Conservation (phyloP, 2,329 filamentous ascomycete genomes). For the Fusarium sp. region DNA sequence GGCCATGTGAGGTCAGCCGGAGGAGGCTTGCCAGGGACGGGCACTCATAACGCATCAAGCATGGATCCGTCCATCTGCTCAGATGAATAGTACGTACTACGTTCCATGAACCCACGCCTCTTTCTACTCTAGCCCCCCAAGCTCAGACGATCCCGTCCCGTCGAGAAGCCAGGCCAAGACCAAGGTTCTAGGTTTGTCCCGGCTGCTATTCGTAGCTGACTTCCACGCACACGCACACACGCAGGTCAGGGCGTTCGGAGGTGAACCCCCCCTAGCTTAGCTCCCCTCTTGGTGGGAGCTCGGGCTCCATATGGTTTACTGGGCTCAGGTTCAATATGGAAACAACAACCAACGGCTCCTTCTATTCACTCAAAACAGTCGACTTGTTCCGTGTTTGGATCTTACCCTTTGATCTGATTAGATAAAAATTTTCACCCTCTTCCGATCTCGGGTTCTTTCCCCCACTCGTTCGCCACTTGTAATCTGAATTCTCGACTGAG, state of each 20-base stretch:
- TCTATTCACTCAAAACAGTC: neutral
- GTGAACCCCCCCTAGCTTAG: neutral
- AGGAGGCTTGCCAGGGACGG: neutral
- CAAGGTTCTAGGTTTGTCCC: neutral
- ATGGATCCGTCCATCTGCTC: neutral
- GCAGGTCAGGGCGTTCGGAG: neutral
- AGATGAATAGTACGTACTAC: neutral
- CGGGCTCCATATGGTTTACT: neutral
- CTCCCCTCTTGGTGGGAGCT: neutral
- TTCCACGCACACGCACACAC: neutral
- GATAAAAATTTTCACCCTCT: conserved; percentile 31
- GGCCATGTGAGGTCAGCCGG: neutral
- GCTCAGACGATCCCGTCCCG: neutral
- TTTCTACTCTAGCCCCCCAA: neutral
- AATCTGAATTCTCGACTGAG: conserved; percentile 16
- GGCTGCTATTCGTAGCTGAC: neutral
- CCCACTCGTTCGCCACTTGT: conserved; percentile 29
- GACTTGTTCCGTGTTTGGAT: conserved; percentile 14
- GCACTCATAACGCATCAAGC: neutral
- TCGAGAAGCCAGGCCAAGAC: neutral
- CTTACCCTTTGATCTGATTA: conserved; percentile 41
- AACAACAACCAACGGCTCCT: neutral
- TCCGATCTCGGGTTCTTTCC: conserved; percentile 33
- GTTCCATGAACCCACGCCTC: neutral
- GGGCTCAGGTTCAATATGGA: neutral